Percentiles rank a stretch among this genome's conserved stretches.
Evolutionary conservation across 208 protist genomes (phyloP).

Genomic region (Trypanosoma theileri): DNA sequence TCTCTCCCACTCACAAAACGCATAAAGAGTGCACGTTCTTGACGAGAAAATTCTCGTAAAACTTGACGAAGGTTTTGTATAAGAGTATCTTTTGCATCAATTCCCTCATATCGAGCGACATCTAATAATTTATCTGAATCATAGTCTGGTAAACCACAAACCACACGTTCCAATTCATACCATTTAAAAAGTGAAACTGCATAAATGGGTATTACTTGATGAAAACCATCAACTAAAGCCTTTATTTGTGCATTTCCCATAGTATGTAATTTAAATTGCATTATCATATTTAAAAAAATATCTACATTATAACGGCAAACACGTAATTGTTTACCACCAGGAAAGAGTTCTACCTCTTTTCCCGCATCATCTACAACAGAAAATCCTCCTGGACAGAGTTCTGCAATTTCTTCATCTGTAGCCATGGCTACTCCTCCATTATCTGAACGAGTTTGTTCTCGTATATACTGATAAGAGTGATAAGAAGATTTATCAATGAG

Average conservation of each 20-base stretch:
- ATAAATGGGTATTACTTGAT: conserved; percentile 77
- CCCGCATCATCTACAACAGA: conserved; percentile 54
- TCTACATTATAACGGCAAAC: conserved; percentile 62
- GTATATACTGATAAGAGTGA: conserved; percentile 67
- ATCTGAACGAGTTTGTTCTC: conserved; percentile 18
- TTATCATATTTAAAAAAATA: conserved; percentile 60
- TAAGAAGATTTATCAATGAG: conserved; percentile 51
- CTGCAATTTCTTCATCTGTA: conserved; percentile 43
- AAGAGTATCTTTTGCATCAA: conserved; percentile 49
- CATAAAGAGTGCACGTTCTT: conserved; percentile 87
- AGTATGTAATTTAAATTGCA: conserved; percentile 52
- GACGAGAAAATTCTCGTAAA: conserved; percentile 71
- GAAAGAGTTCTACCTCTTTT: conserved; percentile 45
- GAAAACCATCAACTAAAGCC: conserved; percentile 84
- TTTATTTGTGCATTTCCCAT: conserved; percentile 49
- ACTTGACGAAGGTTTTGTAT: conserved; percentile 81
- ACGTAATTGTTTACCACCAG: conserved; percentile 35
- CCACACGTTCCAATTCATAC: conserved; percentile 89
- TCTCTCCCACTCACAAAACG: conserved; percentile 92
- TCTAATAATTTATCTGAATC: conserved; percentile 86
- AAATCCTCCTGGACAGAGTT: conserved; percentile 74
- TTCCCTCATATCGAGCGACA: conserved; percentile 75
- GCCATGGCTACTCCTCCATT: neutral
- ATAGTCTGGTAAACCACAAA: conserved; percentile 91
- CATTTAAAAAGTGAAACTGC: conserved; percentile 78